These are phyloP conservation scores for Stygiomarasmius scandens DNA, from an alignment of 1,284 basidiomycete genomes.

Conservation along the genomic window DNA sequence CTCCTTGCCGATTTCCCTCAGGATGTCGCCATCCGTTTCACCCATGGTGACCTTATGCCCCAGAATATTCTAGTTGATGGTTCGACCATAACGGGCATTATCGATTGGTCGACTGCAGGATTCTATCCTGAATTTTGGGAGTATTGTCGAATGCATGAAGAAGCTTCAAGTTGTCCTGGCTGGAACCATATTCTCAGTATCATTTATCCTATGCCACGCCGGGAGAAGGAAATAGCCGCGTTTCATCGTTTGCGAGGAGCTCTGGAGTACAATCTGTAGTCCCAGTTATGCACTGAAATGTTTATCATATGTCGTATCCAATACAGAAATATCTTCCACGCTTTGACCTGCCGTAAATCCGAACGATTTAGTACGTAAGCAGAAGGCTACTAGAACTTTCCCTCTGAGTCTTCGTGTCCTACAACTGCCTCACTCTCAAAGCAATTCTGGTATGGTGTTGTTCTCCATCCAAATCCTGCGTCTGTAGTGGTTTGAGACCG, in stretches of 20 bases:
- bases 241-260: constrained; percentile 7
- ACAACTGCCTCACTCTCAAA: no score
- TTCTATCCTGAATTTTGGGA: constrained; percentile 19
- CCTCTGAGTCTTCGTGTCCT: no score
- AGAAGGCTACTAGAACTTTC: no score
- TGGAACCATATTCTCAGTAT: constrained; percentile 2
- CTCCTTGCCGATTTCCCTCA: constrained; percentile 6
- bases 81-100: constrained; percentile 14
- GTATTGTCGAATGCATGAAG: constrained; percentile 11
- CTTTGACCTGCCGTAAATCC: no score
- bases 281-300: no score
- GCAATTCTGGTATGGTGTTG: no score
- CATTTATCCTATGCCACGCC: constrained; percentile 5
- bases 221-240: constrained; percentile 1
- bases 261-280: constrained; percentile 31
- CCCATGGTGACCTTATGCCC: constrained; percentile 18
- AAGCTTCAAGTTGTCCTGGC: neutral
- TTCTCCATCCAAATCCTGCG: no score
- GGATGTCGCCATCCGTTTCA: constrained; percentile 8
- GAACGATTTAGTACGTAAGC: no score
- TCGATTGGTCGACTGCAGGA: constrained; percentile 17
- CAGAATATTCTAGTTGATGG: constrained; percentile 19
- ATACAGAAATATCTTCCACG: no score
- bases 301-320: no score
- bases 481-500: no score